Base-by-base conservation (phyloP, 1,284 basidiomycete genomes). In the Coriolopsis trogii region DNA sequence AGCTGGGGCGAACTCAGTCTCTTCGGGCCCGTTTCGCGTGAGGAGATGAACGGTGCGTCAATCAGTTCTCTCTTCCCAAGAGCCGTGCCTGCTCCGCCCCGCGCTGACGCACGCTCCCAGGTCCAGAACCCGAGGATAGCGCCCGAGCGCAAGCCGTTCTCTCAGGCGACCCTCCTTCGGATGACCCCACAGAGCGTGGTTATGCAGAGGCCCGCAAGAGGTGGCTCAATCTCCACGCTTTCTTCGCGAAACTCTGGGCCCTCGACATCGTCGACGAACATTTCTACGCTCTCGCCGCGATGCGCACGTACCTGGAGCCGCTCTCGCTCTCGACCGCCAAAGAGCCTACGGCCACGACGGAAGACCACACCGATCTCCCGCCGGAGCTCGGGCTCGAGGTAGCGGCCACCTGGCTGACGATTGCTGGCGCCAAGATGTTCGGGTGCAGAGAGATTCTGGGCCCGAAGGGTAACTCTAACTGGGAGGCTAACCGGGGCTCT, bases 221-320 rank as follows among this genome's bases (percentile, higher is more conserved):
- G 2, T 59, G 57, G 53, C 45, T 59, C n/a, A 53, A 55, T 30
- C 29, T 45, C 37, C 44, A 49, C 41, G 33, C 45, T 3, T 59
- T 53, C 34, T 41, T 55, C 38, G 54, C 54, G 30, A 36, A 34
- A 6, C 37, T 59, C 3, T 59, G 53, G 53, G 48, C 45, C 8
- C 44, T 43, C 18, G 48, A 44, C 25, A 51, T 59, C 47, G 24
- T 36, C 25, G 48, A 55, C 30, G 49, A 47, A 34, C 29, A 42
- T 16, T 20, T 53, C 39, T 55, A 45, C 45, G 51, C 44, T n/a
- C 45, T 59, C 20, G 15, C 34, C 21, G 29, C 38, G 21, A 53
- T 59, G 50, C 33, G 47, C 30, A 26, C 18, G 28, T 29, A 34
- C 28, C 47, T 59, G 29, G 57, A 59, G 25, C 48, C 51, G 25